Base-by-base conservation (phyloP, 129 eudicot genomes). In the Ambrosia artemisiifolia region DNA sequence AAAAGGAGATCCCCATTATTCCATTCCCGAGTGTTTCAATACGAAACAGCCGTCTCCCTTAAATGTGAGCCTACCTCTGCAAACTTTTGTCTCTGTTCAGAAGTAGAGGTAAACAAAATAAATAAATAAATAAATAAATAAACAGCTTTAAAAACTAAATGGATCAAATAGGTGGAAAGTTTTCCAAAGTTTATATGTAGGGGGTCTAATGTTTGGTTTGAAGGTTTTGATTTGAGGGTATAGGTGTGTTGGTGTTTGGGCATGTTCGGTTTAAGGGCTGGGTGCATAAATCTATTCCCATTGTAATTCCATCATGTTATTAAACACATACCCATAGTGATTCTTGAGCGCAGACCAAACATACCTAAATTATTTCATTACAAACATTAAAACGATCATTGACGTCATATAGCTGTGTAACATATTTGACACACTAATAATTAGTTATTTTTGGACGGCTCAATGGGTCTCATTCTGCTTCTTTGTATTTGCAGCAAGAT, bases 21-120 rank as follows among this genome's bases (percentile, higher is more conserved):
- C 50, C 20, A 71, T 87, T 55, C 98, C 98, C 1, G 89, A 87
- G 61, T 93, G 98, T 78, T 93, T 87, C 73, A 80, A 87, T 84
- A 74, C 80, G 5, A 82, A 87, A 61, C 95, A 61, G 72, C 83
- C 91, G 6, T 82, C 98, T 64, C 72, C 73, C 2, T 60, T 90
- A 46, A 80, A 67, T 43, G 98, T 93, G 76, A 85, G 88, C 11
- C 43, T 32, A 42, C 28, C n/a, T 57, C 16, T 59, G 40, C 42
- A 59, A 30, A 32, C 42, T 13, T 59, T 20, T 11, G 65, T 33
- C 40, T 30, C 3, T 30, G 42, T 59, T 32, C 18, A 30, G 6
- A 30, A 28, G 42, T 59, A 30, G 65, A 59, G 32, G 65, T 59
- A 18, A 56, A 56, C 3, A 0, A 56, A 8, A n/a, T n/a, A n/a